Conservation (phyloP, 2,329 filamentous ascomycete species). For the Pseudogymnoascus sp. region DNA sequence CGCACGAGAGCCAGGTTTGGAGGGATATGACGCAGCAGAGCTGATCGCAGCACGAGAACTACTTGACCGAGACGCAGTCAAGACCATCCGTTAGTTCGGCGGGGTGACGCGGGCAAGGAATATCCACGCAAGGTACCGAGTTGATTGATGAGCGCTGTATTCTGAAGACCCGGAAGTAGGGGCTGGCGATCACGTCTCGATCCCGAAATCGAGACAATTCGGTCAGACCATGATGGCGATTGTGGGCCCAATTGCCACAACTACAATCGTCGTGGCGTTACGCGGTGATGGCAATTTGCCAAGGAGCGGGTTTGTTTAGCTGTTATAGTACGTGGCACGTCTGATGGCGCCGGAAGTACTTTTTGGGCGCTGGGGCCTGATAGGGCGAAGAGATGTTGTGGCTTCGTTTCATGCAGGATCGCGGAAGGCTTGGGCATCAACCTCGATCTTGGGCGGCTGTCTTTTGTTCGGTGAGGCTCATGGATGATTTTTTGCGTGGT, state of each 20-base stretch:
- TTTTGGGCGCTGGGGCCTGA: not conserved
- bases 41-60: constrained; percentile 60
- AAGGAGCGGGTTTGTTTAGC: not conserved
- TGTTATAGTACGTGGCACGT: constrained; percentile 7
- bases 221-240: constrained; percentile 1
- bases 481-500: not conserved
- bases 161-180: constrained; percentile 5
- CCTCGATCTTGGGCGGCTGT: constrained; percentile 1
- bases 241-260: constrained; percentile 1
- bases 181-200: constrained; percentile 3
- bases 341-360: not conserved
- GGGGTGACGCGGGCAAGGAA: constrained; percentile 1
- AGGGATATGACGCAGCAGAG: constrained; percentile 65
- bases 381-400: not conserved
- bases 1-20: constrained; percentile 56
- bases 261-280: not conserved
- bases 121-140: constrained; percentile 18
- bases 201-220: not conserved
- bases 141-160: not conserved
- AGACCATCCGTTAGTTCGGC: constrained; percentile 21
- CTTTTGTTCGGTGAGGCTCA: not conserved
- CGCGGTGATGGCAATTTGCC: not conserved
- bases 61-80: constrained; percentile 21
- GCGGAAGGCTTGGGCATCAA: constrained; percentile 9
- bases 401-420: constrained; percentile 4